These are phyloP conservation scores for Podosphaera xanthii DNA, from an alignment of 2,329 filamentous ascomycete species.

Conservation along the genomic window DNA sequence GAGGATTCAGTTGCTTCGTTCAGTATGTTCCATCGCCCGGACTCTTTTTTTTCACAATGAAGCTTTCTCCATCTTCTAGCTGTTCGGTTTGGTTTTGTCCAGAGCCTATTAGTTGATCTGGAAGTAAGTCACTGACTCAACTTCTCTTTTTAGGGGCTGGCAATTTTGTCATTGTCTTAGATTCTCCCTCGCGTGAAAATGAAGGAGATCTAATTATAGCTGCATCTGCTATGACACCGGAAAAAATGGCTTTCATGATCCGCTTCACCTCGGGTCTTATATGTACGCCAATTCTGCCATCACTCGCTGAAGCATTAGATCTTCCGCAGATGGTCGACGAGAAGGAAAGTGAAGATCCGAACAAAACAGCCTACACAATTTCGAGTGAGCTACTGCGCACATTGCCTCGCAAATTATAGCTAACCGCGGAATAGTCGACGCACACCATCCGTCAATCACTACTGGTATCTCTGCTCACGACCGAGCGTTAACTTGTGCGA, in stretches of 20 bases:
- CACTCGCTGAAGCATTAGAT: slow-evolving; percentile 44
- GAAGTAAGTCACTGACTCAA: neutral
- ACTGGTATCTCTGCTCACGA: slow-evolving; percentile 86
- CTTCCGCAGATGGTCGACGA: slow-evolving; percentile 82
- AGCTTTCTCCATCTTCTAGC: neutral
- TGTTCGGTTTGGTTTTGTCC: slow-evolving; percentile 1
- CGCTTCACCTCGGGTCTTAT: slow-evolving; percentile 77
- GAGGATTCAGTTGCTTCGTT: slow-evolving; percentile 40
- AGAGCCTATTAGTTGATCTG: neutral
- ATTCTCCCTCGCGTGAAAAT: slow-evolving; percentile 81
- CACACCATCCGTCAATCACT: slow-evolving; percentile 45
- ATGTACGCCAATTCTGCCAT: slow-evolving; percentile 59
- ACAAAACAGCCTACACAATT: slow-evolving; percentile 81
- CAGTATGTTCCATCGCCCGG: slow-evolving; percentile 23
- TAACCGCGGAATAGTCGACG: slow-evolving; percentile 32
- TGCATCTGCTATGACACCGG: slow-evolving; percentile 57
- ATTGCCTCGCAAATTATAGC: neutral
- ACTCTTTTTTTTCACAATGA: neutral
- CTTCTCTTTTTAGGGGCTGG: slow-evolving; percentile 33
- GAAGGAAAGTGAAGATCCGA: slow-evolving; percentile 46
- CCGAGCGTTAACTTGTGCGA: slow-evolving; percentile 57
- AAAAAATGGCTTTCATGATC: slow-evolving; percentile 92
- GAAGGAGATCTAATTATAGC: slow-evolving; percentile 97
- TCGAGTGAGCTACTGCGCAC: slow-evolving; percentile 22
- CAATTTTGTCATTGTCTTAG: slow-evolving; percentile 89